Evolutionary conservation across 176 grass and related monocot species (phyloP), one percentile per base, ranked within the genome.

Genomic region (Microstegium vimineum): DNA sequence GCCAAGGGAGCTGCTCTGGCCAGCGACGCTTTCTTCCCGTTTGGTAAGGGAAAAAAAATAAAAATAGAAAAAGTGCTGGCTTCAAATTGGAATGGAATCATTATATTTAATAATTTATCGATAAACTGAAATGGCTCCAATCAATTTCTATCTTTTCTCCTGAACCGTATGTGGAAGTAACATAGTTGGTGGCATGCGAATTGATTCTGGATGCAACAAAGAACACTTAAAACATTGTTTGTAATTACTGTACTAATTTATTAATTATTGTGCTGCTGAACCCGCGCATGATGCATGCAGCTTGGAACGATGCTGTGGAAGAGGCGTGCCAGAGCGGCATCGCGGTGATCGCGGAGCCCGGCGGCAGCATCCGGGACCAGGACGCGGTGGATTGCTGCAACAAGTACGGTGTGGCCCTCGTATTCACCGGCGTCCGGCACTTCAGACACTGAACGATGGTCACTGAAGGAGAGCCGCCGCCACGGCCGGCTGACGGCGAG

Each of bases 231-330:
- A 57, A 0, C 18, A 22, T 2, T 0, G 16, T 49, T 17, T 49
- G 46, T 49, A 17, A 17, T 17, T 8, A 22, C 6, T 54, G n/a
- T 38, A 38, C 2, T 38, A 38, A 1, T 10, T 46, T 8, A 54
- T 3, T 2, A n/a, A 27, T 61, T 61, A 13, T 0, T 5, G 10
- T 12, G 23, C 0, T 27, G n/a, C 4, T 61, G 23, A 14, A 28
- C 59, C 22, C 2, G 57, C 2, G 57, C 6, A 23, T 10, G 10
- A 31, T 34, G 37, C n/a, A 2, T 10, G 20, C 76, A 95, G 95
- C 95, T n/a, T 98, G 95, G 95, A 98, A 95, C 10, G 95, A 98
- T n/a, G 95, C 95, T 0, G 92, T 95, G n/a, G 92, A 98, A 74
- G 95, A 93, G 82, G 92, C 95, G 73, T 98, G 95, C 78, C 59